Evolutionary conservation across 2,329 filamentous ascomycete genomes (phyloP), one percentile per base, ranked within the genome.

Genomic region (Neonectria sp.): DNA sequence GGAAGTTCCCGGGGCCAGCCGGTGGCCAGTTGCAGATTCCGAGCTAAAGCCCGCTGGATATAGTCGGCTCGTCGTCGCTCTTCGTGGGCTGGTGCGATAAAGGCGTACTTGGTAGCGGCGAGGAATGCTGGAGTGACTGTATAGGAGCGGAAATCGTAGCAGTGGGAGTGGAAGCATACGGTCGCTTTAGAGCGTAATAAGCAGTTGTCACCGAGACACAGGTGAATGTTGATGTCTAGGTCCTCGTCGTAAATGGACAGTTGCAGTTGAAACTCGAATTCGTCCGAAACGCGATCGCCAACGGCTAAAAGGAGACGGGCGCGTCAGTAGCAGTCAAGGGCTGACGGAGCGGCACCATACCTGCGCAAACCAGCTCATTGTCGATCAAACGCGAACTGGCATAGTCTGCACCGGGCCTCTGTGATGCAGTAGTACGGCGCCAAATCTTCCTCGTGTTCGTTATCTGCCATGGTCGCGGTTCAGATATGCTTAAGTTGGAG

Each of bases 21-120:
- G 4, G 37, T 37, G 13, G 49, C 33, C 35, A 21, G 49, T 55
- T 57, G 59, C 45, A 68, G 15, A 12, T 63, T 62, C 8, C n/a
- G 27, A 3, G 58, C 48, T 6, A 68, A 37, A 60, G 62, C 43
- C 8, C 40, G 40, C 49, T 62, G 59, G 35, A 68, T 56, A 57
- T 63, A 65, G 33, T 57, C n/a, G 43, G 60, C 51, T 55, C 67
- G 63, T 63, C 67, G 45, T 29, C 56, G 67, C 52, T 69, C 63
- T 27, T 66, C 63, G 27, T 11, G 11, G 11, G 52, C 40, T 13
- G 63, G 25, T 24, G 52, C 21, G 17, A 40, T 24, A 67, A 66
- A 67, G 37, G 60, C 24, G 33, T 63, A 61, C 27, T 60, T 13
- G 35, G 63, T 66, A 60, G 67, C 67, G 37, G 59, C 51, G 12